Evolutionary conservation across 441 rosid species (phyloP).

Genomic region (Biscutella laevigata): DNA sequence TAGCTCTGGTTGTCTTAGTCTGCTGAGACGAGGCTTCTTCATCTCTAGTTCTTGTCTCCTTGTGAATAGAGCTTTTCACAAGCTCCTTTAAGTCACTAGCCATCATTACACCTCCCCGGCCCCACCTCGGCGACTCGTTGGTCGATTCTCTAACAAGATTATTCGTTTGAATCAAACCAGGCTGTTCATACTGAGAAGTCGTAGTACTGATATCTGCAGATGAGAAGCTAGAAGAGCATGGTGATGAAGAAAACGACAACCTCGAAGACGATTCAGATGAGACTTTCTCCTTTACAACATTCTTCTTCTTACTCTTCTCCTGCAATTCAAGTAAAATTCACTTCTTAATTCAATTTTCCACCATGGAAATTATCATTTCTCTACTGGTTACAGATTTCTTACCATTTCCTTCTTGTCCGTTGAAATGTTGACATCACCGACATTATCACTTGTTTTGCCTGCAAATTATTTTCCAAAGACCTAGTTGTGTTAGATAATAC

Average conservation of each 20-base stretch:
- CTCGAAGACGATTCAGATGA: conserved; percentile 67
- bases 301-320: conserved; percentile 48
- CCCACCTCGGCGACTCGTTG: conserved; percentile 28
- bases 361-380: background rate
- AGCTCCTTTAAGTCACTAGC: conserved; percentile 46
- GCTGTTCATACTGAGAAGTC: conserved; percentile 40
- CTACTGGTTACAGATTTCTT: conserved; percentile 24
- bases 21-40: conserved; percentile 56
- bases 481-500: background rate
- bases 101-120: conserved; percentile 29
- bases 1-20: conserved; percentile 38
- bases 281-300: conserved; percentile 40
- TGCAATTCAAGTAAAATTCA: conserved; percentile 34
- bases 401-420: conserved; percentile 40
- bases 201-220: conserved; percentile 47
- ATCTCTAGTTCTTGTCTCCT: conserved; percentile 56
- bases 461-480: conserved; percentile 10
- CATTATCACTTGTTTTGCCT: conserved; percentile 45
- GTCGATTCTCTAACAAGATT: conserved; percentile 22
- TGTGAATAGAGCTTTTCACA: conserved; percentile 53
- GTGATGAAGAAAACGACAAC: conserved; percentile 65
- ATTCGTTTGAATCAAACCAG: conserved; percentile 27
- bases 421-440: conserved; percentile 27
- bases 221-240: conserved; percentile 67
- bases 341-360: background rate